phyloP scores from a whole-genome alignment of 176 grass and related monocot genomes.

The Triticum dicoccoides region DNA sequence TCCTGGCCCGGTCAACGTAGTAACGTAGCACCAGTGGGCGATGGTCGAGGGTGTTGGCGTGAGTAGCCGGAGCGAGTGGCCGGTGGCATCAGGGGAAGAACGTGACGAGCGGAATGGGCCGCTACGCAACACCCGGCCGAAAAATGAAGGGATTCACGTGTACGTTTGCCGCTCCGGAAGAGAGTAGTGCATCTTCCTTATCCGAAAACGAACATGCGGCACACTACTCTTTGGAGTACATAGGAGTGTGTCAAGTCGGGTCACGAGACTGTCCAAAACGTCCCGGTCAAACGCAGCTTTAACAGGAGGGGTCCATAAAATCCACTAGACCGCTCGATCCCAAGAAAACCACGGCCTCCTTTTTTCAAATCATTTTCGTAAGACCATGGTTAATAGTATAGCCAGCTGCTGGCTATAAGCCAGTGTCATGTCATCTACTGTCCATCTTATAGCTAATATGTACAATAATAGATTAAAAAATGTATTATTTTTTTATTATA shows the following conservation, averaged over 20 bases:
- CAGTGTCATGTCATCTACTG: too few species aligned
- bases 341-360: too few species aligned
- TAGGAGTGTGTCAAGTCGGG: background rate
- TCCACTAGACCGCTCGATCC: background rate
- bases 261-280: background rate
- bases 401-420: too few species aligned
- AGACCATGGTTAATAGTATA: too few species aligned
- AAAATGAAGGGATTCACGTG: background rate
- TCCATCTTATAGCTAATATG: too few species aligned
- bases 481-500: too few species aligned
- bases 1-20: background rate
- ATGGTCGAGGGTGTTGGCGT: background rate
- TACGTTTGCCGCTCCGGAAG: background rate
- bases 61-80: background rate
- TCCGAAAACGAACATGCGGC: background rate
- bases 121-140: background rate
- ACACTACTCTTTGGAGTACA: background rate
- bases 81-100: background rate
- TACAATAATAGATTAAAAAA: too few species aligned
- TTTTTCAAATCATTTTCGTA: too few species aligned
- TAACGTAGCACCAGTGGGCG: background rate
- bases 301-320: background rate
- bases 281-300: background rate
- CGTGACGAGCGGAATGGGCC: background rate
- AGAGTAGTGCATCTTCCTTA: background rate